Percentiles rank a stretch among this genome's conserved stretches.
phyloP scores from a whole-genome alignment of 108 stramenopile species.

The Fragilariopsis cylindrus region DNA sequence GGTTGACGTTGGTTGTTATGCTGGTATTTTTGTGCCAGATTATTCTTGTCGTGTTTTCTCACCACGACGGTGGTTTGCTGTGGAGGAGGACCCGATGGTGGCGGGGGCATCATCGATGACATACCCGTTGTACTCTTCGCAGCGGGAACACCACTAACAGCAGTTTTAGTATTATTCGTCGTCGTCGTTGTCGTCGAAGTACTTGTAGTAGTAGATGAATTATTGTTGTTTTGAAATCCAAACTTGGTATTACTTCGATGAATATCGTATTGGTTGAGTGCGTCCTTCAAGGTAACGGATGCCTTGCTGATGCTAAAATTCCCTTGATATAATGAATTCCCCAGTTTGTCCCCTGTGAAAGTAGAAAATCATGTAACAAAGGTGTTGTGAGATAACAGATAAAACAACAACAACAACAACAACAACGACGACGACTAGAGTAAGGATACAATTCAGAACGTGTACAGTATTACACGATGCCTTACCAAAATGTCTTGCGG shows the following conservation, averaged over 20 bases:
- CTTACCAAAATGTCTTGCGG: slow-evolving; percentile 73
- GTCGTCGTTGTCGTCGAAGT: no score
- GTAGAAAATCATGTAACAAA: no score
- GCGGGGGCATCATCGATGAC: no score
- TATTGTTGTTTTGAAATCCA: slow-evolving; percentile 11
- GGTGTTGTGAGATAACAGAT: no score
- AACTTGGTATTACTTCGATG: slow-evolving; percentile 66
- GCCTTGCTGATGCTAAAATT: slow-evolving; percentile 71
- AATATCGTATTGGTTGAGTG: slow-evolving; percentile 66
- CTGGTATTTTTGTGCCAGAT: neutral
- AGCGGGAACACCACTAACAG: no score
- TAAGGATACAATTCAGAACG: no score
- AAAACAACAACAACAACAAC: no score
- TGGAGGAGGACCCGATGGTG: neutral
- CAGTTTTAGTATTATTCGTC: no score
- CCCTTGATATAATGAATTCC: slow-evolving; percentile 62
- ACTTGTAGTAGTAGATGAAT: neutral
- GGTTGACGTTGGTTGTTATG: no score
- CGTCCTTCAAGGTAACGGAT: slow-evolving; percentile 62
- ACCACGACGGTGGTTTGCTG: neutral
- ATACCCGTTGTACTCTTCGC: no score
- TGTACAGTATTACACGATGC: no score
- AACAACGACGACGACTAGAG: no score
- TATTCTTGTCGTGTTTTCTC: neutral
- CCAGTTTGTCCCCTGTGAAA: slow-evolving; percentile 27